These are phyloP conservation scores for Candida sakaeoensis DNA, from an alignment of 805 yeast species.

Conservation along the genomic window DNA sequence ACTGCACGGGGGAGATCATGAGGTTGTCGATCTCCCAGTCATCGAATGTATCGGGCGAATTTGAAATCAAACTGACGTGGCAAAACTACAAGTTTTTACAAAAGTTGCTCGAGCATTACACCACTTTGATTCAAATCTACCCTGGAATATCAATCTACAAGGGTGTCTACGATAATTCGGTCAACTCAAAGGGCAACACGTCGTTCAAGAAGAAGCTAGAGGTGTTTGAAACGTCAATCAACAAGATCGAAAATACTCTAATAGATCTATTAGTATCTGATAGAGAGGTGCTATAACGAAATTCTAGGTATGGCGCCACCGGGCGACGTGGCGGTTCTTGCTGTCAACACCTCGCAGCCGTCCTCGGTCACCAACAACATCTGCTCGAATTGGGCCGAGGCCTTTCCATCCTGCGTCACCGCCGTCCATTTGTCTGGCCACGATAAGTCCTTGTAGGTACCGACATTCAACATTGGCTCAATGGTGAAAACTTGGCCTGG, in stretches of 20 bases:
- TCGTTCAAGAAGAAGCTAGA: conserved; percentile 19
- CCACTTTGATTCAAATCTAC: conserved; percentile 12
- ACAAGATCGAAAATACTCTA: conserved; percentile 20
- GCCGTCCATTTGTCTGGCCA: conserved; percentile 99
- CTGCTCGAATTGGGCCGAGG: conserved; percentile 94
- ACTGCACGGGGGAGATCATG: conserved; percentile 42
- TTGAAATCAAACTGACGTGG: conserved; percentile 11
- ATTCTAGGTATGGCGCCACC: conserved; percentile 78
- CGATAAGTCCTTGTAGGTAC: conserved; percentile 69
- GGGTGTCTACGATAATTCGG: conserved; percentile 16
- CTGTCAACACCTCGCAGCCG: conserved; percentile 88
- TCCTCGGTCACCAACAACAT: conserved; percentile 88
- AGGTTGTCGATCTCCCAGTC: conserved; percentile 31
- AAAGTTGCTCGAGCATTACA: conserved; percentile 11
- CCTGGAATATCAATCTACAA: conserved; percentile 17
- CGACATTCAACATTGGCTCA: conserved; percentile 94
- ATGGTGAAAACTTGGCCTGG: conserved; percentile 97
- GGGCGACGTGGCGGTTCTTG: conserved; percentile 75
- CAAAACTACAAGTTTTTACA: conserved; percentile 17
- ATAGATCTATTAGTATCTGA: conserved; percentile 20
- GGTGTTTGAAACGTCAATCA: conserved; percentile 20
- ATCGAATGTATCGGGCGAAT: conserved; percentile 12
- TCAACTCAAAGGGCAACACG: conserved; percentile 11
- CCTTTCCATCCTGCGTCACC: conserved; percentile 82
- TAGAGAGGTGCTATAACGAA: conserved; percentile 17